phyloP scores from a whole-genome alignment of 2,329 filamentous ascomycete species.

The Colletotrichum shisoi region DNA sequence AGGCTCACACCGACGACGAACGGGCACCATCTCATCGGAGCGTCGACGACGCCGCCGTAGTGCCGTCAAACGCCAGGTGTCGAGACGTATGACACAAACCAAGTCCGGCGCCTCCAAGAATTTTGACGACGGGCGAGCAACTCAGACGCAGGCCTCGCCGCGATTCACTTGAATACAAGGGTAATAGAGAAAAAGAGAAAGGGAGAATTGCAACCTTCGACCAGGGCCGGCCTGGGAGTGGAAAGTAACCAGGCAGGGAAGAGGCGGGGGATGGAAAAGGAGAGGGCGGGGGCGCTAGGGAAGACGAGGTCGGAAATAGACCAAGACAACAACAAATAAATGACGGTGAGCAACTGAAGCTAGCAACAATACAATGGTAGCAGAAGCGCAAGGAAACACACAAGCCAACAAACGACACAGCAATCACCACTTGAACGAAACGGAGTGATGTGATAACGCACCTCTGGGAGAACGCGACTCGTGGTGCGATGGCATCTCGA shows the following conservation, averaged over 20 bases:
- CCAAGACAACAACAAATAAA: background rate
- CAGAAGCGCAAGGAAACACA: background rate
- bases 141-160: background rate
- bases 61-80: background rate
- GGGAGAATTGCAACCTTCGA: background rate
- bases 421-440: background rate
- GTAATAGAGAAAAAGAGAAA: background rate
- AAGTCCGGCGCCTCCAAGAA: background rate
- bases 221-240: constrained; percentile 3
- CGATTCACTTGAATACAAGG: background rate
- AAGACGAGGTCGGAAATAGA: constrained; percentile 12
- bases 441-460: constrained; percentile 8
- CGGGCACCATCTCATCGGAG: background rate
- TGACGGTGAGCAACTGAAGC: background rate
- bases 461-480: constrained; percentile 28
- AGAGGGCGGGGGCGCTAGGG: background rate
- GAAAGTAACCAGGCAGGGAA: background rate
- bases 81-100: background rate
- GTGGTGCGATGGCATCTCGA: constrained; percentile 9
- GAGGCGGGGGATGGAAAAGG: background rate
- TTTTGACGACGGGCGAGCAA: background rate
- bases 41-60: constrained; percentile 1
- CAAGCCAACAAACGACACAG: constrained; percentile 1
- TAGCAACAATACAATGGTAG: background rate
- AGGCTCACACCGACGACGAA: background rate